Base-by-base conservation (phyloP, 2,329 filamentous ascomycete species). In the Cladophialophora chaetospira region DNA sequence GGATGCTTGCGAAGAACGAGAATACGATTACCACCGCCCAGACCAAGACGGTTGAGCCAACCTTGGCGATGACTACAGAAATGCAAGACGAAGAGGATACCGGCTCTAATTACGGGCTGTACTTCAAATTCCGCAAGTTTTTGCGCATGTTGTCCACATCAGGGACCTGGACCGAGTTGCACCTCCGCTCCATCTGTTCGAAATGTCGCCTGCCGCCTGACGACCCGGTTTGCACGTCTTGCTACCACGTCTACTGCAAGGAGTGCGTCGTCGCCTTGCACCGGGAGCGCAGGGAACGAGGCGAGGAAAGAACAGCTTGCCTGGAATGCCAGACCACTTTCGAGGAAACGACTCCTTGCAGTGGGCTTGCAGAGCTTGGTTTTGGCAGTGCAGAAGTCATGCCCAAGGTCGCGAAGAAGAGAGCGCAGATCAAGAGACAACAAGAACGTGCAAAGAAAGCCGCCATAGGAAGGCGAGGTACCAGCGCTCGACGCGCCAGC, bases 181-280 rank as follows among this genome's bases (percentile, higher is more conserved):
- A 75, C 25, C 38, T 57, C n/a, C 56, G 60, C 5, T 59, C 60
- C 15, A 45, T 31, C 3, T 62, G 60, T 33, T 33, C 44, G 21
- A 57, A 57, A 45, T 85, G 83, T 68, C 60, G 65, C 2, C 62
- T 65, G 19, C 46, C 67, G 0, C 78, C 79, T 0, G 62, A 67
- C 0, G 61, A 74, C 0, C 72, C 78, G 0, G 67, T 73, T 8
- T 69, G 81, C 26, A 81, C 81, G 0, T 69, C 73, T 3, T 87
- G 84, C 64, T 70, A 73, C 13, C 83, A 87, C 58, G 67, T 84
- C 4, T 82, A 82, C 61, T 87, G 84, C 67, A 54, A 66, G 1
- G 66, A 70, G 0, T 86, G 83, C 61, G 69, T 82, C 5, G 63
- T 65, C 2, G 62, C 66, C 2, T 55, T 73, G 38, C 59, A 66